Evolutionary conservation across 2,329 filamentous ascomycete species (phyloP).

Genomic region (Claviceps pazoutovae): DNA sequence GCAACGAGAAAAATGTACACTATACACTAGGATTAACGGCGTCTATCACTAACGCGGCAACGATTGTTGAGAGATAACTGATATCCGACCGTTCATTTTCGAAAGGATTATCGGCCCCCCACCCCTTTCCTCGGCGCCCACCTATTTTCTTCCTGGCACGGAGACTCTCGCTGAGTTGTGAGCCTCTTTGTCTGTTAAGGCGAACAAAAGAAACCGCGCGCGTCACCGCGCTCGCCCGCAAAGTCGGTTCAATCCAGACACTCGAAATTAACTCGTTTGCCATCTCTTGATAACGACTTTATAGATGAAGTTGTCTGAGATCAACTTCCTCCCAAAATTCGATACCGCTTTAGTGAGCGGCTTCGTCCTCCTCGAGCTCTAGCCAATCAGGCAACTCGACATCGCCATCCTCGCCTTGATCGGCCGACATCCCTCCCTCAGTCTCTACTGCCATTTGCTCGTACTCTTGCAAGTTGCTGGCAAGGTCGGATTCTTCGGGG

Average conservation of each 20-base stretch:
- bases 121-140: neutral
- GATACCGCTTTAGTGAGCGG: slow-evolving; percentile 30
- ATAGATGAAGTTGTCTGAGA: neutral
- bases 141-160: neutral
- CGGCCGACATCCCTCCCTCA: slow-evolving; percentile 69
- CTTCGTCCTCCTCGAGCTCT: slow-evolving; percentile 54
- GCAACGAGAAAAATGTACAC: slow-evolving; percentile 23
- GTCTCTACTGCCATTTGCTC: slow-evolving; percentile 89
- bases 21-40: slow-evolving; percentile 16
- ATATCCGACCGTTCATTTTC: too few species aligned
- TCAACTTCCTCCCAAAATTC: neutral
- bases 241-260: neutral
- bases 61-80: too few species aligned
- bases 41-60: neutral
- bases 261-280: neutral
- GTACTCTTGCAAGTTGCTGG: slow-evolving; percentile 84
- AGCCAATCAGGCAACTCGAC: slow-evolving; percentile 61
- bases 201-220: neutral
- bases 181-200: neutral
- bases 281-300: neutral
- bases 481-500: slow-evolving; percentile 88
- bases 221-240: neutral
- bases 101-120: neutral
- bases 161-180: neutral
- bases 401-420: slow-evolving; percentile 41